Conservation (phyloP, 805 yeast genomes). For the Phaffomyces thermotolerans region DNA sequence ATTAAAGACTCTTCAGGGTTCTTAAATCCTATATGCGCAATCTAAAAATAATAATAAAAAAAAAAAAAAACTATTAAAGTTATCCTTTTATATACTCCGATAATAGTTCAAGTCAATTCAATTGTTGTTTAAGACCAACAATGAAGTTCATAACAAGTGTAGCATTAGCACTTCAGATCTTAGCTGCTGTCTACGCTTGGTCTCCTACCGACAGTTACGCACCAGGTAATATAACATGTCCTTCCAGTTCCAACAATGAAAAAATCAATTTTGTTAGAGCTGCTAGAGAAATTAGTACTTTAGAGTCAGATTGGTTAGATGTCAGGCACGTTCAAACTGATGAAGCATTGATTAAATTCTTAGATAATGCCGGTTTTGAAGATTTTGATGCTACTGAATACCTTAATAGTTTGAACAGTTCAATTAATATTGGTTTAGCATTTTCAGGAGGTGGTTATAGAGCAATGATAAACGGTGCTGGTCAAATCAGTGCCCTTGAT, state of each 20-base stretch:
- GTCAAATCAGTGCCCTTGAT: conserved; percentile 71
- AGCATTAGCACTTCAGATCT: background rate
- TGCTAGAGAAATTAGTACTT: conserved; percentile 38
- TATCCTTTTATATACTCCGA: no score
- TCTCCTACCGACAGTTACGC: conserved; percentile 53
- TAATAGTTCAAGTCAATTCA: no score
- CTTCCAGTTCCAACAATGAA: conserved; percentile 18
- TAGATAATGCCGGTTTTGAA: conserved; percentile 41
- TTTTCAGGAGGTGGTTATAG: conserved; percentile 87
- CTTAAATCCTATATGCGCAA: no score
- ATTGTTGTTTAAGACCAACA: background rate
- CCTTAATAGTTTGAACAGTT: conserved; percentile 27
- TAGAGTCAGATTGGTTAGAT: conserved; percentile 48
- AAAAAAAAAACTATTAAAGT: no score
- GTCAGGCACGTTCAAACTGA: conserved; percentile 27
- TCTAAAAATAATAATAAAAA: no score
- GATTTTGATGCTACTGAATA: conserved; percentile 35
- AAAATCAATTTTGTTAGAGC: conserved; percentile 30
- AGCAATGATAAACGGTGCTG: conserved; percentile 83
- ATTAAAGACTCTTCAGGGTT: no score
- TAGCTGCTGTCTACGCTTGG: conserved; percentile 4
- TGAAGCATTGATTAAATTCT: conserved; percentile 22
- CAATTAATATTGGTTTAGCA: conserved; percentile 50
- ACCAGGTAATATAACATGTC: conserved; percentile 53
- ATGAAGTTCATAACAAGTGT: background rate